These are phyloP conservation scores for Xylaria multiplex DNA, from an alignment of 2,329 filamentous ascomycete genomes.

Conservation along the genomic window DNA sequence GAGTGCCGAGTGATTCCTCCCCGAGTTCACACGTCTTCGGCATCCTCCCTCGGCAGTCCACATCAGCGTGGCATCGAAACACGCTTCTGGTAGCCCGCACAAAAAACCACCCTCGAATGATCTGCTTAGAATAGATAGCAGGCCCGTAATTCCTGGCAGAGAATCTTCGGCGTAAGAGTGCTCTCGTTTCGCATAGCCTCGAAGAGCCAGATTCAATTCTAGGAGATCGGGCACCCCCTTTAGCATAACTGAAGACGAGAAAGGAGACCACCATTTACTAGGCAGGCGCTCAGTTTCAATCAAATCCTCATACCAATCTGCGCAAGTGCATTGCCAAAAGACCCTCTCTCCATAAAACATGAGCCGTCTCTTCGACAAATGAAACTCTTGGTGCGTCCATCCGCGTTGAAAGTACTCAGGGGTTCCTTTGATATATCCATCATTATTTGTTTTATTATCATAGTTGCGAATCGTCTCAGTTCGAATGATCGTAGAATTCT, in stretches of 20 bases:
- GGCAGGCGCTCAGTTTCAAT: not conserved
- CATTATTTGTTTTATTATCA: too few species aligned
- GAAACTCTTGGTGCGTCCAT: slow-evolving; percentile 7
- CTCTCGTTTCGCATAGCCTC: not conserved
- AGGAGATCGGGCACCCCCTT: not conserved
- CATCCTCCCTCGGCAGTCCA: not conserved
- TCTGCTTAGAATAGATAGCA: slow-evolving; percentile 7
- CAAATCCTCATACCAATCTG: not conserved
- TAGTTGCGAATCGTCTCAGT: too few species aligned
- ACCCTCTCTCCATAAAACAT: not conserved
- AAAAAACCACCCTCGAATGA: slow-evolving; percentile 5
- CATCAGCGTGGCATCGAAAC: slow-evolving; percentile 11
- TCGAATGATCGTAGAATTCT: not conserved
- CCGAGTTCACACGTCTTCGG: not conserved
- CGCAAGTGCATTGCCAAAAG: slow-evolving; percentile 1
- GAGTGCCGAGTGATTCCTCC: too few species aligned
- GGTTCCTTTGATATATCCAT: not conserved
- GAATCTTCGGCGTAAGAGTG: slow-evolving; percentile 6
- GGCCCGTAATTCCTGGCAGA: not conserved
- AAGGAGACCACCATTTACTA: too few species aligned
- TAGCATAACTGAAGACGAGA: not conserved
- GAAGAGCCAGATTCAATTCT: not conserved
- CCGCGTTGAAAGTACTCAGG: not conserved
- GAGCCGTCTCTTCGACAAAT: slow-evolving; percentile 6
- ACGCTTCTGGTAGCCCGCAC: slow-evolving; percentile 7